Conservation (phyloP, 2,329 filamentous ascomycete genomes). For the Trichoderma breve region DNA sequence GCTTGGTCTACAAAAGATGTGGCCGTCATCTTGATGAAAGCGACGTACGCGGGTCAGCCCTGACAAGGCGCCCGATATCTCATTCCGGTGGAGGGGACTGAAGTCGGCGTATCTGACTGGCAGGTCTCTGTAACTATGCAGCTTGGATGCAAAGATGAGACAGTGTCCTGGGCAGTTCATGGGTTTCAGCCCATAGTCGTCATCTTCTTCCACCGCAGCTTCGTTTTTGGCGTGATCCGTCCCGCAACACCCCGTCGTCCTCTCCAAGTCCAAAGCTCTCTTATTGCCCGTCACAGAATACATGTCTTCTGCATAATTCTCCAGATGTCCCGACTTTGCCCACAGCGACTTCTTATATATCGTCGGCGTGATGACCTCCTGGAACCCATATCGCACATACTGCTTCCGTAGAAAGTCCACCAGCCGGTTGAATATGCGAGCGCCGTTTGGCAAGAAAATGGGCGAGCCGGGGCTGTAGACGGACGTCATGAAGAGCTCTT, state of each 20-base stretch:
- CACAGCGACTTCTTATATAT: constrained; percentile 89
- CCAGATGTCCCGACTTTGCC: constrained; percentile 82
- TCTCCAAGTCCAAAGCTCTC: constrained; percentile 25
- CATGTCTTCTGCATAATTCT: constrained; percentile 92
- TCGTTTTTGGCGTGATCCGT: constrained; percentile 27
- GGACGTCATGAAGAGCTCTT: constrained; percentile 77
- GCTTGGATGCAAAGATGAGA: constrained; percentile 72
- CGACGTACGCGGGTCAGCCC: constrained; percentile 80
- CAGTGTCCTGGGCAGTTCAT: constrained; percentile 95
- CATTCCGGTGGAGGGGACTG: constrained; percentile 81
- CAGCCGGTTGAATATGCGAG: constrained; percentile 80
- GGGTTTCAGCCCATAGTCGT: constrained; percentile 80
- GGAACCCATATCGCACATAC: constrained; percentile 80
- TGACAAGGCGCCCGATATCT: constrained; percentile 75
- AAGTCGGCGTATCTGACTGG: constrained; percentile 86
- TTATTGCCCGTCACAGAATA: constrained; percentile 68
- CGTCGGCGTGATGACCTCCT: constrained; percentile 84
- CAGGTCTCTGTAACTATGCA: constrained; percentile 74
- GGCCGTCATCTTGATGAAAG: constrained; percentile 88
- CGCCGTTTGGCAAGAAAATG: constrained; percentile 78
- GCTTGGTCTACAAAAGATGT: constrained; percentile 80
- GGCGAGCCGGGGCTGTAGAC: constrained; percentile 81
- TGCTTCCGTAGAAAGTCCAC: constrained; percentile 79
- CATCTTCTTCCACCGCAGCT: constrained; percentile 63
- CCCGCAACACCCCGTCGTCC: constrained; percentile 33